Evolutionary conservation across 2,329 filamentous ascomycete species (phyloP), one percentile per base, ranked within the genome.

Genomic region (Ploettnerulaceae sp.): DNA sequence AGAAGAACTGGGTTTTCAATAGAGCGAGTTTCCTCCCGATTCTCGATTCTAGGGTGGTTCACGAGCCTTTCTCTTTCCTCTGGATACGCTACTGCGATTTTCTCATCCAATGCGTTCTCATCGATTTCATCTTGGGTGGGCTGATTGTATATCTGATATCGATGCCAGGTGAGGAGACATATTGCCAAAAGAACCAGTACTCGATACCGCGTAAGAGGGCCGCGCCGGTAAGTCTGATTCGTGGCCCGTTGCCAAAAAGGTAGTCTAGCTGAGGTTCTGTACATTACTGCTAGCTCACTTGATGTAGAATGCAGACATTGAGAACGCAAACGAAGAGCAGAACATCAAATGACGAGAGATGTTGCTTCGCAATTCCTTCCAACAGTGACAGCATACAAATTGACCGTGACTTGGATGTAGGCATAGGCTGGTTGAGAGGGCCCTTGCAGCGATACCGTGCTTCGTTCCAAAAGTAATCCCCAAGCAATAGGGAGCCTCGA

Each of bases 231-330:
- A 21, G 32, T 32, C 17, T 14, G 38, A n/a, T 4, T 34, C 12
- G 26, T 22, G 4, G 35, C 14, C 22, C 34, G 29, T 17, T 40
- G 40, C 47, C 47, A 49, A 21, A 39, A 33, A 14, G 47, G 47
- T 20, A 49, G 22, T 14, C 31, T 49, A n/a, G 40, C 24, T 34
- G 29, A 33, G 12, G 25, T 8, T 33, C 29, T 43, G 26, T 44
- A 44, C 46, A 48, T 45, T 28, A 20, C 22, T 25, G 29, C 20
- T 7, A 8, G 22, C 9, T 20, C 12, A 9, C 29, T 11, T 18
- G 3, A n/a, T 32, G 6, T n/a, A 41, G 4, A 8, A 20, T 29
- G 21, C 8, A 31, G 15, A 15, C 26, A 41, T 18, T 7, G 34
- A 25, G 18, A 20, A 12, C 14, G n/a, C n/a, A 14, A 12, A 15